These are phyloP conservation scores for Sporobolomyces phaffii DNA, from an alignment of 768 basidiomycete species.

Conservation along the genomic window DNA sequence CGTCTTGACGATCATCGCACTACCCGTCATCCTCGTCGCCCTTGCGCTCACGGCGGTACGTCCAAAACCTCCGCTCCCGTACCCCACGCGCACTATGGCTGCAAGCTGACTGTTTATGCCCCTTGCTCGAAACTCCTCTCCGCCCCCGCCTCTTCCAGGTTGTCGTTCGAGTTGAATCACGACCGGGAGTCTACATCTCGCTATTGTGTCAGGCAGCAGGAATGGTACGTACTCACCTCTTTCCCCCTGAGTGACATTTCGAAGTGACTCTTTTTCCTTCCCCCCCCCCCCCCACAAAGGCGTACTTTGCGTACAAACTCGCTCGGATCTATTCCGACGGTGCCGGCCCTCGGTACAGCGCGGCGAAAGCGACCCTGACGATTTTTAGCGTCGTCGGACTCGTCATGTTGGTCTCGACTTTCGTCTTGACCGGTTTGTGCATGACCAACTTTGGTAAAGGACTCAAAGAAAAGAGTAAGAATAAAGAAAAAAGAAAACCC, in stretches of 20 bases:
- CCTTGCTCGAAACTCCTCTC: too few relatives aligned
- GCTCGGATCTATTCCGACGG: conserved; percentile 20
- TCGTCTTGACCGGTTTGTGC: conserved; percentile 29
- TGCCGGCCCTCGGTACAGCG: conserved; percentile 9
- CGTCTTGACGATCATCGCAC: conserved; percentile 32
- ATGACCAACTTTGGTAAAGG: conserved; percentile 28
- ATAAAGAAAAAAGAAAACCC: too few relatives aligned
- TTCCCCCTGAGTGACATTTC: background rate
- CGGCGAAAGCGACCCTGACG: conserved; percentile 26
- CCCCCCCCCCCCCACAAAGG: background rate
- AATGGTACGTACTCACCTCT: conserved; percentile 2
- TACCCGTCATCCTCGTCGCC: conserved; percentile 18
- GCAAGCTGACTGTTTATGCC: too few relatives aligned
- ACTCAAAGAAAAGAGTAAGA: conserved; percentile 22
- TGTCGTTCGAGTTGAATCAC: conserved; percentile 23
- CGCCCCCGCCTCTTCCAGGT: conserved; percentile 2
- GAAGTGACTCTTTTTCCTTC: background rate
- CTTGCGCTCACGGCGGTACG: conserved; percentile 16
- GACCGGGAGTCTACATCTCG: conserved; percentile 12
- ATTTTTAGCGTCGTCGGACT: conserved; percentile 30
- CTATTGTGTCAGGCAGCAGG: conserved; percentile 8
- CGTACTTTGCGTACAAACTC: conserved; percentile 36
- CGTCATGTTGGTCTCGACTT: conserved; percentile 24
- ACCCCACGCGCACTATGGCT: too few relatives aligned
- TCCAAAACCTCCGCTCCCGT: too few relatives aligned